phyloP scores from a whole-genome alignment of 495 filamentous ascomycete genomes.

The Astrothelium subdiscretum region DNA sequence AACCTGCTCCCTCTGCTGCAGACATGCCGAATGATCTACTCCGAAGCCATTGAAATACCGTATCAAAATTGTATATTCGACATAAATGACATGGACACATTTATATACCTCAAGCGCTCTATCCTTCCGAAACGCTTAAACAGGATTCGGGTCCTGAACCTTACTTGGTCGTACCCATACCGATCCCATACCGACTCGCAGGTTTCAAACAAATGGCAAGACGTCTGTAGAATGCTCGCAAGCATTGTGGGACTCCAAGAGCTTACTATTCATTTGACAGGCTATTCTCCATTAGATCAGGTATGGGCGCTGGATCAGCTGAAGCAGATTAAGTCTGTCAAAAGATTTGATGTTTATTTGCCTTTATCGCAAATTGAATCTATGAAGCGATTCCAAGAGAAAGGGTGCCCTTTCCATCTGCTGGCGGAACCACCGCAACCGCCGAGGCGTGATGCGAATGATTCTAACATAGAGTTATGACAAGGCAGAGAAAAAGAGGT shows the following conservation, averaged over 20 bases:
- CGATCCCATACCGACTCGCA: neutral
- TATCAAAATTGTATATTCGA: neutral
- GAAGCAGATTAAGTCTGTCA: neutral
- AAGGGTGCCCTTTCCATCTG: too few species aligned
- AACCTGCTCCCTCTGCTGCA: neutral
- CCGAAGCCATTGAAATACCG: neutral
- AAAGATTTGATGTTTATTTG: neutral
- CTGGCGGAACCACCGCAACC: too few species aligned
- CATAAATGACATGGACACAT: neutral
- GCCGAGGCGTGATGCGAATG: too few species aligned
- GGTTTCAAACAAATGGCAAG: neutral
- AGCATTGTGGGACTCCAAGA: neutral
- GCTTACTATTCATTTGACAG: neutral
- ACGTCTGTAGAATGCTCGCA: neutral
- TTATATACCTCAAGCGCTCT: neutral
- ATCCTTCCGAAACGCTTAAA: neutral
- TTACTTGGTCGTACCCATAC: neutral
- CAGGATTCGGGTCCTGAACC: neutral
- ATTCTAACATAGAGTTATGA: too few species aligned
- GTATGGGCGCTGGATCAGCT: neutral
- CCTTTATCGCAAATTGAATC: too few species aligned
- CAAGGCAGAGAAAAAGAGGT: too few species aligned
- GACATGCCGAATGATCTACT: constrained; percentile 1
- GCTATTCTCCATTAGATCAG: neutral
- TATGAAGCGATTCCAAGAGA: too few species aligned